Evolutionary conservation across 176 grass and related monocot genomes (phyloP).

Genomic region (Typha latifolia): DNA sequence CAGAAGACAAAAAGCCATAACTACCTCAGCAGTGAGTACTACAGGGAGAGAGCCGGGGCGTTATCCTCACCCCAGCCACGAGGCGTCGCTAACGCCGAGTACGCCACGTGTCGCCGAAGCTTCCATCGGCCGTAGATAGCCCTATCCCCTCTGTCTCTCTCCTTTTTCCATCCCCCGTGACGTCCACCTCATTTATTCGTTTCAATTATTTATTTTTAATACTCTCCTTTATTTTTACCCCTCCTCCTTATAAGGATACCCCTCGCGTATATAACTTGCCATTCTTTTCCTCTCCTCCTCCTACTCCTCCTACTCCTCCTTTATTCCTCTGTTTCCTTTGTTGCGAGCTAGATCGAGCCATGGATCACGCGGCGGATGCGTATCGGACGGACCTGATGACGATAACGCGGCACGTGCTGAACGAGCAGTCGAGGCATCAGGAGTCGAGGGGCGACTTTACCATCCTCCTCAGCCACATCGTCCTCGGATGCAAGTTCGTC

Average conservation of each 20-base stretch:
- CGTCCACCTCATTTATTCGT: no score
- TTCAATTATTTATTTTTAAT: no score
- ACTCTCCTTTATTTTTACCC: no score
- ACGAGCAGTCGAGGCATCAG: slow-evolving; percentile 72
- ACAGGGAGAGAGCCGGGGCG: not conserved
- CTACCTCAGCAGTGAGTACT: not conserved
- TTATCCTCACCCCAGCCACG: slow-evolving; percentile 31
- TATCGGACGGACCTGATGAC: slow-evolving; percentile 93
- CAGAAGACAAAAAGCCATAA: not conserved
- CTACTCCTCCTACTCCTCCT: not conserved
- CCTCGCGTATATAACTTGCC: no score
- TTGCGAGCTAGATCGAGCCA: not conserved
- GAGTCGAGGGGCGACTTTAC: slow-evolving; percentile 88
- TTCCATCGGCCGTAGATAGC: slow-evolving; percentile 18
- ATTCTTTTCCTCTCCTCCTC: no score
- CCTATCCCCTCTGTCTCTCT: slow-evolving; percentile 13
- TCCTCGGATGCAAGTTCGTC: slow-evolving; percentile 99
- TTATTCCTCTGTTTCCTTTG: not conserved
- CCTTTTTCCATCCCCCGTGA: not conserved
- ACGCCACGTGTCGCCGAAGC: slow-evolving; percentile 26
- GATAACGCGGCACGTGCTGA: slow-evolving; percentile 82
- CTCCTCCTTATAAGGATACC: no score
- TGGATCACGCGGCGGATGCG: slow-evolving; percentile 84
- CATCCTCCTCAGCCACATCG: slow-evolving; percentile 98
- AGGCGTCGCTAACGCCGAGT: slow-evolving; percentile 4